Base-by-base conservation (phyloP, 176 grass and related monocot species). In the Bolboschoenus planiculmis region DNA sequence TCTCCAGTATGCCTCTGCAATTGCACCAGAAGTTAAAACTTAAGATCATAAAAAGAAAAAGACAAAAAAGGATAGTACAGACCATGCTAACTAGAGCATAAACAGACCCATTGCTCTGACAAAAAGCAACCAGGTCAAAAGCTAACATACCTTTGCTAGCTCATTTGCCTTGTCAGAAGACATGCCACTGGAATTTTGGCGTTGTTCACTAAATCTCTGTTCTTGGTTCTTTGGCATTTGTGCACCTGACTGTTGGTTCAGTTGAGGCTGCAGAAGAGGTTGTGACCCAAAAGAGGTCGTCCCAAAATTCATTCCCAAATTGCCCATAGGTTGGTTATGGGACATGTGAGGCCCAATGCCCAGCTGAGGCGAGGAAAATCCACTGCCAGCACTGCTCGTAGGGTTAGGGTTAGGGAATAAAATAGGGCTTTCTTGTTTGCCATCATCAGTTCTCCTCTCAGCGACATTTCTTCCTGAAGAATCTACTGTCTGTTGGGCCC, bases 261-360 rank as follows among this genome's bases (percentile, higher is more conserved):
- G 39, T 63, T 65, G 81, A 62, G 79, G 79, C 44, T 84, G 44
- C 82, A 88, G 85, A 10, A 85, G 81, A 82, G 72, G 88, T 70
- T 78, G 85, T 15, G 90, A 42, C 61, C 71, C 50, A 82, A 79
- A 82, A 82, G 80, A 57, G 43, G 30, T 81, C 14, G 55, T 10
- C 23, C 79, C 86, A 78, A 88, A 89, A 82, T 94, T 91, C 86
- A 83, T 87, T 84, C 89, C 91, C 65, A 88, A 87, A 82, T 57
- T 91, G 20, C 83, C 78, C 51, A 85, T 88, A 44, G 56, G 20
- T 81, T 88, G 87, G 77, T 90, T 91, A 81, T 85, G 89, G 65
- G 89, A 84, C 82, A 88, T 90, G 63, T 83, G 80, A 86, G 86
- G 72, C 75, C 84, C 82, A 68, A 87, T 80, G 57, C 83, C 83